Conservation (phyloP, 192 early-diverging fungal species). For the Tieghemiomyces parasiticus region DNA sequence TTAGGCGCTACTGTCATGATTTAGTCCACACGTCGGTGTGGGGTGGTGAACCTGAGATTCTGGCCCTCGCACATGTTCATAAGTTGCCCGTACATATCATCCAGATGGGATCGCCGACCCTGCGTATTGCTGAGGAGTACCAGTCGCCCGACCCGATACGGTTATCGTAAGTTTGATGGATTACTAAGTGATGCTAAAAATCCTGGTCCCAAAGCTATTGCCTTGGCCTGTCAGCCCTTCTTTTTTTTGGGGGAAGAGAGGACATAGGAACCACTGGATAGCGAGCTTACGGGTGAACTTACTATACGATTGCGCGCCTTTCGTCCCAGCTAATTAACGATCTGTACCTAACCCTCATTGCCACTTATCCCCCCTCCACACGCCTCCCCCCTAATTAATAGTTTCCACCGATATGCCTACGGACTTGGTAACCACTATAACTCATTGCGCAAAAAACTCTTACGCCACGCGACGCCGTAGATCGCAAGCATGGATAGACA, state of each 20-base stretch:
- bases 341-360: neutral
- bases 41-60: slow-evolving; percentile 90
- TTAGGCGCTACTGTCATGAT: slow-evolving; percentile 45
- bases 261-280: neutral
- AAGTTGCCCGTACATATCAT: slow-evolving; percentile 71
- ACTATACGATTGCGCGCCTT: neutral
- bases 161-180: slow-evolving; percentile 66
- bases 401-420: slow-evolving; percentile 79
- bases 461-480: no score
- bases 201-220: no score
- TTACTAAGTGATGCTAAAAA: no score
- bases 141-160: slow-evolving; percentile 38
- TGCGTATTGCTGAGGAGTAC: slow-evolving; percentile 71
- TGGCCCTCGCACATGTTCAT: slow-evolving; percentile 59
- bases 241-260: slow-evolving; percentile 5
- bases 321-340: neutral
- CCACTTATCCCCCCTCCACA: neutral
- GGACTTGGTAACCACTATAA: slow-evolving; percentile 97
- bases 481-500: no score
- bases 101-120: slow-evolving; percentile 60
- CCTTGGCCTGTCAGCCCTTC: no score
- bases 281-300: neutral
- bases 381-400: slow-evolving; percentile 11
- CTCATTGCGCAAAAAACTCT: slow-evolving; percentile 36
- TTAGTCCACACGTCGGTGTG: slow-evolving; percentile 72